Percentiles rank a stretch among this genome's conserved stretches.
phyloP scores from a whole-genome alignment of 2,329 filamentous ascomycete genomes.

The Clarireedia paspali region DNA sequence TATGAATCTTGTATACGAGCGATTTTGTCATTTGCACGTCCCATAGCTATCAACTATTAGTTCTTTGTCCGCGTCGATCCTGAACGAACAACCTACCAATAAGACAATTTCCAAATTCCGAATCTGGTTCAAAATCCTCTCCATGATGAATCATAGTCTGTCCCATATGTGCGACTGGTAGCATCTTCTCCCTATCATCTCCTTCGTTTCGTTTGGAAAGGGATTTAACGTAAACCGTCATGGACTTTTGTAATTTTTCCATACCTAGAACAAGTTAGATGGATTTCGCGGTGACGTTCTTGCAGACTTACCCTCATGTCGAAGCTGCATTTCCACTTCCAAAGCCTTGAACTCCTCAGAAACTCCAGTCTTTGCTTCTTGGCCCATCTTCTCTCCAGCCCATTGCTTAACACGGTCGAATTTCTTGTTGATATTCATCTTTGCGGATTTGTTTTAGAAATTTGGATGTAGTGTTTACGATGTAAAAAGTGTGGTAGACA shows the following conservation, averaged over 20 bases:
- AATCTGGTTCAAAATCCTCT: constrained; percentile 86
- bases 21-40: constrained; percentile 80
- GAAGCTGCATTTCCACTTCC: constrained; percentile 82
- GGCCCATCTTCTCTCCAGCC: constrained; percentile 94
- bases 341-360: constrained; percentile 87
- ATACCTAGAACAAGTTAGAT: constrained; percentile 52
- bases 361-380: constrained; percentile 76
- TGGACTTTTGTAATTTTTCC: constrained; percentile 81
- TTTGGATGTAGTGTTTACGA: neutral
- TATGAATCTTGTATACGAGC: constrained; percentile 81
- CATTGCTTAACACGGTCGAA: constrained; percentile 96
- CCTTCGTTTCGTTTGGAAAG: constrained; percentile 74
- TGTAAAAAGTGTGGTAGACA: neutral
- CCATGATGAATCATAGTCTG: constrained; percentile 82
- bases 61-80: neutral
- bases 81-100: constrained; percentile 41
- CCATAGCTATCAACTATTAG: constrained; percentile 50
- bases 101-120: constrained; percentile 83
- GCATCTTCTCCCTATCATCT: constrained; percentile 80
- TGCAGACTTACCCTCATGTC: constrained; percentile 66
- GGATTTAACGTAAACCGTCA: constrained; percentile 81
- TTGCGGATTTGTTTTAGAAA: constrained; percentile 11
- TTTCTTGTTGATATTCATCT: constrained; percentile 58
- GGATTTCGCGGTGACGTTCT: neutral
- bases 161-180: constrained; percentile 73